Base-by-base conservation (phyloP, 2,329 filamentous ascomycete genomes). In the Aspergillus intermedius region DNA sequence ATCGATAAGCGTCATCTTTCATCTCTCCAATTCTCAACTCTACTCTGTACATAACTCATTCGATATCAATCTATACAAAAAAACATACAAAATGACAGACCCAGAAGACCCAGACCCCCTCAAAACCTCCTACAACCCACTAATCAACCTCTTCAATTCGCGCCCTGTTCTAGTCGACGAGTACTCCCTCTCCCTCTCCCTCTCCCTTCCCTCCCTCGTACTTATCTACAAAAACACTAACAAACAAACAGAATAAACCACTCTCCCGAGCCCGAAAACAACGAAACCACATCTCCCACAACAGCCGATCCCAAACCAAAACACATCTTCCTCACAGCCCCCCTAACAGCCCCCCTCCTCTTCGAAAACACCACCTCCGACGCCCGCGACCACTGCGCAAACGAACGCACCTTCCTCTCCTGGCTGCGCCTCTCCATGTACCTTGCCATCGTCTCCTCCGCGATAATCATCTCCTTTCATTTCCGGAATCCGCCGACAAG, bases 401-500 rank as follows among this genome's bases (percentile, higher is more conserved):
- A 83, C 53, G 82, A 85, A 61, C 74, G 82, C 57, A 85, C 81
- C 0, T 96, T 96, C 64, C 83, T 97, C 23, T 93, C 91, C 2
- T 96, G 93, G 79, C 81, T 97, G 17, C 84, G 91, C 3, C 79
- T 97, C 2, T 84, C 87, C 28, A 81, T 95, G 59, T 95, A 95
- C 73, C 91, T 97, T 80, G 83, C 89, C 55, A 77, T 98, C 45
- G 89, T 97, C 7, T 82, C 88, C 23, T 81, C 95, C 28, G 91
- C 93, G 45, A 95, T 98, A 57, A 83, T 95, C 8, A 77, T 96
- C 45, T 95, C 88, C 12, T 98, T 98, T 67, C 91, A 98, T 63
- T 78, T 98, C 44, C 91, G 90, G 62, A 75, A 76, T 15, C 71
- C 83, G 59, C 88, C 93, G 0, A 80, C 82, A 0, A 63, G 73